These are phyloP conservation scores for Glycine latifolia DNA, from an alignment of 306 rosid species.

Conservation along the genomic window DNA sequence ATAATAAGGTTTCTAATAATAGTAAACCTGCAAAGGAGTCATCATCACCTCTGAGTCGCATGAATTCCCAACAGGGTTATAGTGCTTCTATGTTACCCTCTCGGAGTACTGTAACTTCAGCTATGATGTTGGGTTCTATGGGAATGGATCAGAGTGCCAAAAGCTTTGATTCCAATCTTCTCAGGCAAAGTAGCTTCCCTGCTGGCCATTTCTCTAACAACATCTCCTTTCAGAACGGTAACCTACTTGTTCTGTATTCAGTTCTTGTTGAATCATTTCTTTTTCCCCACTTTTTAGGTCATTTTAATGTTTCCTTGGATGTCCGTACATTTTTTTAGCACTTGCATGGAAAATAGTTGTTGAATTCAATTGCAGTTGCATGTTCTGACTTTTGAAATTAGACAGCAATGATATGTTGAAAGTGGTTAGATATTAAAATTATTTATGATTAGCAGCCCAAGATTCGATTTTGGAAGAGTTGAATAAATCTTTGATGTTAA, in stretches of 20 bases:
- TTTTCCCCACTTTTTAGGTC: conserved; percentile 14
- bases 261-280: neutral
- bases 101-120: conserved; percentile 45
- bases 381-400: conserved; percentile 1
- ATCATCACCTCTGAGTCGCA: neutral
- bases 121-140: conserved; percentile 58
- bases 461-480: neutral
- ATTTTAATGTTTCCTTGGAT: neutral
- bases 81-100: conserved; percentile 60
- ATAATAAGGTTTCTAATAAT: conserved; percentile 30
- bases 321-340: neutral
- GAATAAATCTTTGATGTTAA: neutral
- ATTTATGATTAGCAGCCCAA: neutral
- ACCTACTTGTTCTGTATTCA: neutral
- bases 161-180: conserved; percentile 51
- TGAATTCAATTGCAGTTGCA: neutral
- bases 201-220: conserved; percentile 66
- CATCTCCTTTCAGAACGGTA: conserved; percentile 69
- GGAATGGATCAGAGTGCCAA: conserved; percentile 48
- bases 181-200: conserved; percentile 73
- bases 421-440: neutral
- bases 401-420: neutral
- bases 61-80: conserved; percentile 46
- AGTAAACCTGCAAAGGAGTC: neutral
- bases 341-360: too few species aligned